A percentile compares a stretch with the other conserved stretches of the same genome.
phyloP scores from a whole-genome alignment of 1,139 yeast species.

The Magnusiomyces tetraspermus region DNA sequence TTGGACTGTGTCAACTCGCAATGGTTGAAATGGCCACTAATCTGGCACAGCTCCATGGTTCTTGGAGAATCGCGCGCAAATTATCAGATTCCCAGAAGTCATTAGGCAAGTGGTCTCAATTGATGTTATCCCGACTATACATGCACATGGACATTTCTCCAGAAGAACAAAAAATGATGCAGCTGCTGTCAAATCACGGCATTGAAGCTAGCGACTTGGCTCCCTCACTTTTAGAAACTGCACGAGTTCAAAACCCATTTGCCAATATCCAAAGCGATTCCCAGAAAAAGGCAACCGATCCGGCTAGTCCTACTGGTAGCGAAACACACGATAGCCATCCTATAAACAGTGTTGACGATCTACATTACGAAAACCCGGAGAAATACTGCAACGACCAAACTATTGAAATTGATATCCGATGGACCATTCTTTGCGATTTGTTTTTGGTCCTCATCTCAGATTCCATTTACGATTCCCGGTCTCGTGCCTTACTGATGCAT shows the following conservation, averaged over 20 bases:
- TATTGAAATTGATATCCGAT: slow-evolving; percentile 66
- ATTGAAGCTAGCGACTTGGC: slow-evolving; percentile 65
- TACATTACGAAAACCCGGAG: slow-evolving; percentile 30
- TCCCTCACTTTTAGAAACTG: slow-evolving; percentile 35
- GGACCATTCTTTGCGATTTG: slow-evolving; percentile 90
- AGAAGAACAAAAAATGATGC: slow-evolving; percentile 82
- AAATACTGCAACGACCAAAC: slow-evolving; percentile 32
- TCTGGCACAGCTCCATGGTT: slow-evolving; percentile 50
- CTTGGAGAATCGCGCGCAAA: slow-evolving; percentile 40
- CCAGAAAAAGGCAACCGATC: neutral
- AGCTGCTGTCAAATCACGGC: slow-evolving; percentile 75
- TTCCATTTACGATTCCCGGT: slow-evolving; percentile 81
- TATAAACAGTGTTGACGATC: slow-evolving; percentile 13
- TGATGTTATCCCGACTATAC: slow-evolving; percentile 60
- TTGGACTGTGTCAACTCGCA: slow-evolving; percentile 70
- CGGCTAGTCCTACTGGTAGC: slow-evolving; percentile 1
- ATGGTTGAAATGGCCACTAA: slow-evolving; percentile 76
- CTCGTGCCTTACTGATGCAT: slow-evolving; percentile 59
- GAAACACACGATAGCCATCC: neutral
- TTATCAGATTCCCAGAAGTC: slow-evolving; percentile 67
- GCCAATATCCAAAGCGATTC: slow-evolving; percentile 6
- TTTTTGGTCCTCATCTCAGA: slow-evolving; percentile 73
- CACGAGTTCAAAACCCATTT: slow-evolving; percentile 26
- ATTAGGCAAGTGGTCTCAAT: slow-evolving; percentile 78
- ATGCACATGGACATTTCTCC: slow-evolving; percentile 67